A percentile compares a stretch with the other conserved stretches of the same genome.
Conservation (phyloP, 176 grass and related monocot species). For the Aechmea fasciata region DNA sequence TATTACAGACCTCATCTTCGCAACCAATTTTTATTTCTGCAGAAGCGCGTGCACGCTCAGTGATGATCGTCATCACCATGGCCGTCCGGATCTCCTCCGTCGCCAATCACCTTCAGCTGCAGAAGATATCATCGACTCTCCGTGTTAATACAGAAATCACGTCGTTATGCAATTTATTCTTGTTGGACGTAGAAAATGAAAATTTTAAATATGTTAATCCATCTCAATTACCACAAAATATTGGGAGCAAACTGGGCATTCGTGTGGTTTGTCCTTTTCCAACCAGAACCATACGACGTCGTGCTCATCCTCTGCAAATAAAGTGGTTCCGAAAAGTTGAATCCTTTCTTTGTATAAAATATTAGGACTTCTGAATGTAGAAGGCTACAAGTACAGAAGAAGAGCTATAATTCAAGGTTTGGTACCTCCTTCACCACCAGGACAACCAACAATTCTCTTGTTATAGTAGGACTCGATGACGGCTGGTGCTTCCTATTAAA, state of each 20-base stretch:
- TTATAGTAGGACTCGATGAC: constrained; percentile 77
- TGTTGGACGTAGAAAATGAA: background rate
- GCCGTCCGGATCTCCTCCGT: constrained; percentile 73
- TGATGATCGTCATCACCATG: constrained; percentile 61
- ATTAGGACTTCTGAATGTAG: background rate
- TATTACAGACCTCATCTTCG: constrained; percentile 30
- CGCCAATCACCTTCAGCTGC: constrained; percentile 86
- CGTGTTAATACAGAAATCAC: no score
- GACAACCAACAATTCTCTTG: constrained; percentile 93
- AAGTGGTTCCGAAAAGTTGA: constrained; percentile 5
- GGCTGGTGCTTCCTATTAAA: constrained; percentile 75
- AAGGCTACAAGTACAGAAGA: background rate
- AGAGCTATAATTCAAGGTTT: background rate
- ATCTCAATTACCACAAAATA: constrained; percentile 75
- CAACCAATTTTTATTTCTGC: constrained; percentile 44
- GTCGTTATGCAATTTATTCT: background rate
- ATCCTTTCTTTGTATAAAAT: background rate
- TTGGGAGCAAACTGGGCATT: constrained; percentile 89
- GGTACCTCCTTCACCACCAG: constrained; percentile 90
- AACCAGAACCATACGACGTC: constrained; percentile 99
- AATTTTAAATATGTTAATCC: constrained; percentile 1
- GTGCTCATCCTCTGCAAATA: constrained; percentile 93
- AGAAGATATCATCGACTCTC: constrained; percentile 14
- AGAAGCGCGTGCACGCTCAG: constrained; percentile 20
- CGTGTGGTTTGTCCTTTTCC: constrained; percentile 89